Evolutionary conservation across 2,329 filamentous ascomycete species (phyloP), one percentile per base, ranked within the genome.

Genomic region (Chalaropsis thielavioides): DNA sequence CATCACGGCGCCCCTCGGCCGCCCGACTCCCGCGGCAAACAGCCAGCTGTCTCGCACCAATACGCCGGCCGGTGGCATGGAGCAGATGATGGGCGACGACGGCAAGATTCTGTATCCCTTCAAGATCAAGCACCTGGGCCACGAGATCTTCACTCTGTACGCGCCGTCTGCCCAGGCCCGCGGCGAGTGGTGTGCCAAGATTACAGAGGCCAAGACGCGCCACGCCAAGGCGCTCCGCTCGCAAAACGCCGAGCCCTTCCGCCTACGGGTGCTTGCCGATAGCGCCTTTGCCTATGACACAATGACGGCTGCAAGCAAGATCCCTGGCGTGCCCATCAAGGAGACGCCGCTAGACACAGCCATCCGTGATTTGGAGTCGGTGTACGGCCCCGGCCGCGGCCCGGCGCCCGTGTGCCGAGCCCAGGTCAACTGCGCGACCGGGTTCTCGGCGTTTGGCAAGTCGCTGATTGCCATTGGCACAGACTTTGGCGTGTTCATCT

Each of bases 201-300:
- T 99, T 70, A 87, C 95, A 58, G 88, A 95, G 74, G 94, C 94
- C 40, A 99, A 99, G 78, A 95, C 91, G 6, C 86, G 88, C 67
- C 92, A 99, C 73, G 94, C 94, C 24, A 87, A 90, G 62, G 89
- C 92, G 2, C 78, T 97, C 4, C 89, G 89, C 74, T 85, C 89
- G 3, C 94, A 99, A 72, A 95, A 97, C 72, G 92, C 94, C 0
- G 94, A 99, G 74, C 94, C 94, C 0, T 99, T 99, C 81, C 83
- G 90, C 62, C 78, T 99, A 7, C 86, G 90, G 24, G 91, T 99
- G 8, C 86, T 99, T 73, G 92, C 94, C 0, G 94, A 99, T 72
- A 87, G 89, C 54, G 89, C 92, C 0, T 99, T 99, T 74, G 86
- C 87, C 11, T 92, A 91, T 70, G 90, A 95, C 69, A 76, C 78